Evolutionary conservation across 208 protist species (phyloP), one percentile per base, ranked within the genome.

Genomic region (Leishmania gerbilli): DNA sequence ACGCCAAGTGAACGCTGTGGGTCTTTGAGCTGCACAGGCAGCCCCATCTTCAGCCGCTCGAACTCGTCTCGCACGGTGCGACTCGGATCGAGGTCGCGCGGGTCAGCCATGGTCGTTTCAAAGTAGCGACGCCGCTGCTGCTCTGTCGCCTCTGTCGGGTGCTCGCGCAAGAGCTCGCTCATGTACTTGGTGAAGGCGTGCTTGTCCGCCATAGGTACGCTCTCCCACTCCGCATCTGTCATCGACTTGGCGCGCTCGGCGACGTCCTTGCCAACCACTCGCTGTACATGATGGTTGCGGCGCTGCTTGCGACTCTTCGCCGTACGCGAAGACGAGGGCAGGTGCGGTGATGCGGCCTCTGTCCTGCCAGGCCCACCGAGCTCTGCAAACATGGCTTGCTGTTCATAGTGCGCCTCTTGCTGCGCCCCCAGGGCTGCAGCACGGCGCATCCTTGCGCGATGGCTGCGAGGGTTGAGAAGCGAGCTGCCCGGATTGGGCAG

Each of bases 71-170:
- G 78, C 27, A 97, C 92, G 4, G 92, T 95, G 56, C 79, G 71
- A 64, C 79, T 78, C 2, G 89, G 90, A 65, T 94, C 85, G 31
- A 93, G 79, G 77, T 94, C 91, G 74, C 92, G 87, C 27, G 89
- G 85, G 85, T 97, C 93, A 31, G 82, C 80, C 90, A 94, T 91
- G 65, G 91, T 97, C 40, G 92, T 95, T 84, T 97, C 93, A 74
- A 95, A 97, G 83, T 95, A 97, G 74, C 93, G 88, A 21, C 93
- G 90, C 9, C 93, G 90, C 83, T 97, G 93, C 86, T 97, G 93
- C 87, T 97, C 92, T 7, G 92, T 93, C 13, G 88, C 92, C 77
- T 92, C 86, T 3, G 92, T 93, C 8, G 93, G 93, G 34, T 85
- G 85, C 74, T 93, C 89, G 21, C 82, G 83, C 74, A 97, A 83